phyloP scores from a whole-genome alignment of 2,329 filamentous ascomycete species.

The Curvularia eragrostidis region DNA sequence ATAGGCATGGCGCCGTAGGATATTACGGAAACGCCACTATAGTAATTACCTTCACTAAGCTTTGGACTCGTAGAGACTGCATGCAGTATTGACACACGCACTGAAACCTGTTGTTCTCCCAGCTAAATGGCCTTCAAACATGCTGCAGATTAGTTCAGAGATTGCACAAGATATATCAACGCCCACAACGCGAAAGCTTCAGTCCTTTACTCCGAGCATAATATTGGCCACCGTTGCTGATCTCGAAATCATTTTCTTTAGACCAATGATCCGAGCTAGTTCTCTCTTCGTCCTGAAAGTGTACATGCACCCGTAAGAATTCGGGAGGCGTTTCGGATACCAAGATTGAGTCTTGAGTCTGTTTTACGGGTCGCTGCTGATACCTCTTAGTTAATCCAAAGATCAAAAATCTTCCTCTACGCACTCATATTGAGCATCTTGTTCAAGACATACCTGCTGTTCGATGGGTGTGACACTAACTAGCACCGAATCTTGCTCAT shows the following conservation, averaged over 20 bases:
- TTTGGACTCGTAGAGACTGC: too few species aligned
- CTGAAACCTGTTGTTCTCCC: too few species aligned
- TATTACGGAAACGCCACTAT: too few species aligned
- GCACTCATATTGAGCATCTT: background rate
- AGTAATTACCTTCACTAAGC: too few species aligned
- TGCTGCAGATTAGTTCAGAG: background rate
- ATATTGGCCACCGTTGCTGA: background rate
- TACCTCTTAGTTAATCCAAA: background rate
- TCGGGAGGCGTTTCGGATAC: constrained; percentile 20
- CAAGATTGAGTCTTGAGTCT: constrained; percentile 8
- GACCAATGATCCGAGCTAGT: background rate
- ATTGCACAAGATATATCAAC: background rate
- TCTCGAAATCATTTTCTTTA: background rate
- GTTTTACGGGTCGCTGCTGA: background rate
- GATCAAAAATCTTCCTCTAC: background rate
- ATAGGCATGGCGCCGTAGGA: too few species aligned
- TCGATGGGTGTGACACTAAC: constrained; percentile 10
- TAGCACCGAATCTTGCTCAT: background rate
- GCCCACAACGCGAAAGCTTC: background rate
- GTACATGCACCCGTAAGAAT: background rate
- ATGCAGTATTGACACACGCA: too few species aligned
- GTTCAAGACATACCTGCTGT: background rate
- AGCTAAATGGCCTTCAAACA: background rate
- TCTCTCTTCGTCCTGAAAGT: background rate
- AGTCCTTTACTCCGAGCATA: background rate